Percentiles rank a stretch among this genome's conserved stretches.
Conservation (phyloP, 495 filamentous ascomycete species). For the Penicillium alfredii region DNA sequence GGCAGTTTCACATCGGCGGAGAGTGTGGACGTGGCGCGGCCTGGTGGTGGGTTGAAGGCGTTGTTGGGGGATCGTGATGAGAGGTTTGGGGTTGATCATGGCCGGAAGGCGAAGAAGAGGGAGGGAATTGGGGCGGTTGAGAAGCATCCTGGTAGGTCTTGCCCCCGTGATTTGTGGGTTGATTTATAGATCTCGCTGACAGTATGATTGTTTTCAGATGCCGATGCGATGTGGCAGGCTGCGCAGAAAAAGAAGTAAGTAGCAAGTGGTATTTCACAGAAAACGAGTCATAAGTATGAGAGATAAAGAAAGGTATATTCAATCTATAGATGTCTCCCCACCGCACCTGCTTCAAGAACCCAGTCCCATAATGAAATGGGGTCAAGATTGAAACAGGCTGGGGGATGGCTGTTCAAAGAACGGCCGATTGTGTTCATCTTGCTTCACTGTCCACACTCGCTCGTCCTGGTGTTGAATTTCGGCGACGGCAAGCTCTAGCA, state of each 20-base stretch:
- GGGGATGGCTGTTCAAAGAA: constrained; percentile 30
- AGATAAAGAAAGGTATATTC: not conserved
- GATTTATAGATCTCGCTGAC: constrained; percentile 6
- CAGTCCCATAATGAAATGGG: constrained; percentile 50
- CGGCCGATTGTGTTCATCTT: constrained; percentile 44
- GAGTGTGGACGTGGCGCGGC: constrained; percentile 53
- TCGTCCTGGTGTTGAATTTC: constrained; percentile 48
- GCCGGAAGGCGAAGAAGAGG: constrained; percentile 58
- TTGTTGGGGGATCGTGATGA: constrained; percentile 58
- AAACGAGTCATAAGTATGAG: constrained; percentile 20
- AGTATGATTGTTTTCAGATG: constrained; percentile 25
- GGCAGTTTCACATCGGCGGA: constrained; percentile 58
- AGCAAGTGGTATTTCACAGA: constrained; percentile 9
- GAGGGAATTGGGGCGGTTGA: constrained; percentile 51
- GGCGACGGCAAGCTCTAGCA: constrained; percentile 63
- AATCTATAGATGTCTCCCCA: constrained; percentile 33
- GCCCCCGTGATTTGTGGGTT: not conserved
- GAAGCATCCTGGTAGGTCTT: constrained; percentile 52
- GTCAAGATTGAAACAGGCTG: constrained; percentile 41
- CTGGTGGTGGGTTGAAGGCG: constrained; percentile 52
- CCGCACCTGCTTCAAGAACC: constrained; percentile 38
- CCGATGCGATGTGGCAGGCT: constrained; percentile 47
- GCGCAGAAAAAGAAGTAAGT: constrained; percentile 16
- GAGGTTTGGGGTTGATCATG: constrained; percentile 56
- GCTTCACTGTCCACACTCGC: constrained; percentile 65